Percentiles rank a stretch among this genome's conserved stretches.
Conservation (phyloP, 495 filamentous ascomycete genomes). For the Talaromyces wortmannii region DNA sequence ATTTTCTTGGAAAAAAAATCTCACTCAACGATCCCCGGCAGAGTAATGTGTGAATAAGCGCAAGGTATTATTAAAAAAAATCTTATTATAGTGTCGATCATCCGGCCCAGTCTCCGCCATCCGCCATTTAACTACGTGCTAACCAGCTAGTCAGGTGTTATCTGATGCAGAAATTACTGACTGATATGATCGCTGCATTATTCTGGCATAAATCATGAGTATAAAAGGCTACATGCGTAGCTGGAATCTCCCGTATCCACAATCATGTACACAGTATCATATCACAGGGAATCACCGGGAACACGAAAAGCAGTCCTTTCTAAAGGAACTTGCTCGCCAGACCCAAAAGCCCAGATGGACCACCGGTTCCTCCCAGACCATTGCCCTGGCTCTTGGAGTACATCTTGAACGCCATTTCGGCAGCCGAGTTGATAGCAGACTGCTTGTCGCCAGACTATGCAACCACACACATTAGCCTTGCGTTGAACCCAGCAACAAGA, state of each 20-base stretch:
- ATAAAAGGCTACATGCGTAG: too few species aligned
- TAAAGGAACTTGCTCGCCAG: slow-evolving; percentile 52
- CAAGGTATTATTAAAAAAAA: too few species aligned
- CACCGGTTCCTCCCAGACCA: slow-evolving; percentile 38
- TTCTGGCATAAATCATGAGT: too few species aligned
- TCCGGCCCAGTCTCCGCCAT: too few species aligned
- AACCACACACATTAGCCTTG: slow-evolving; percentile 9
- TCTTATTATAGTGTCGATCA: too few species aligned
- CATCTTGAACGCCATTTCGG: slow-evolving; percentile 63
- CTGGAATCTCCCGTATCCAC: not conserved
- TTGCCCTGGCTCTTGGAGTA: slow-evolving; percentile 54
- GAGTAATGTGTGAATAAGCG: too few species aligned
- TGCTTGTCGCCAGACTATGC: slow-evolving; percentile 49
- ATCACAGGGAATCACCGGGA: not conserved
- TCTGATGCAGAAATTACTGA: too few species aligned
- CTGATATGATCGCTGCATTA: too few species aligned
- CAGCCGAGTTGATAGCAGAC: slow-evolving; percentile 51
- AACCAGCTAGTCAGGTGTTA: too few species aligned
- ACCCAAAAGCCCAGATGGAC: slow-evolving; percentile 42
- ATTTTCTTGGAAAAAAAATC: too few species aligned
- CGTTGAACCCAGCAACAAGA: slow-evolving; percentile 1
- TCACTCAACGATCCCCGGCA: too few species aligned
- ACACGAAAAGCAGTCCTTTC: not conserved
- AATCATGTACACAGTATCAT: not conserved
- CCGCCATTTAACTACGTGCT: too few species aligned